Evolutionary conservation across 208 protist species (phyloP).

Genomic region (Crithidia sp.): DNA sequence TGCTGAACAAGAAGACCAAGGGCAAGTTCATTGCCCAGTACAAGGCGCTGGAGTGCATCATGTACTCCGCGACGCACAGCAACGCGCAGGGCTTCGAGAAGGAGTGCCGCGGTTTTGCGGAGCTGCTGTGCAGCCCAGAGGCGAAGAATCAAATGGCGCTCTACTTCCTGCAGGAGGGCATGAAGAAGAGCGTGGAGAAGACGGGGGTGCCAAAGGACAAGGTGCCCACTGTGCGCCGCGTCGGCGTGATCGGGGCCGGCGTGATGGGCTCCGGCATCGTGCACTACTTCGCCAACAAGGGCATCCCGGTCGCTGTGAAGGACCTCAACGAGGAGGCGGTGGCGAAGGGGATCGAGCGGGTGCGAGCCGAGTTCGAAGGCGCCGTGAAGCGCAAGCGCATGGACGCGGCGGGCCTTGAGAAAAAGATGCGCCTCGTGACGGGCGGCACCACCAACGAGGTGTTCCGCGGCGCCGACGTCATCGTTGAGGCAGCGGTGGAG

Average conservation of each 20-base stretch:
- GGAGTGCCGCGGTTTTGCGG: constrained; percentile 80
- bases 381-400: constrained; percentile 73
- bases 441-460: constrained; percentile 59
- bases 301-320: constrained; percentile 71
- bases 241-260: constrained; percentile 81
- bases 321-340: constrained; percentile 76
- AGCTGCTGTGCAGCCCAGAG: constrained; percentile 83
- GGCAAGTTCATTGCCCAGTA: constrained; percentile 95
- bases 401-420: constrained; percentile 41
- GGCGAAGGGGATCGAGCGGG: constrained; percentile 66
- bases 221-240: constrained; percentile 44
- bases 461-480: constrained; percentile 66
- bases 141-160: constrained; percentile 89
- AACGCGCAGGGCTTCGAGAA: constrained; percentile 59
- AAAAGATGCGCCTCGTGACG: constrained; percentile 66
- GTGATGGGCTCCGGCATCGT: constrained; percentile 90
- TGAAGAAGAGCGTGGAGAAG: constrained; percentile 90
- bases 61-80: constrained; percentile 72
- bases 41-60: constrained; percentile 89
- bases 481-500: constrained; percentile 94
- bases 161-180: constrained; percentile 90
- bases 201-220: constrained; percentile 75
- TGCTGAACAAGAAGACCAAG: constrained; percentile 88
- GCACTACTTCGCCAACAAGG: constrained; percentile 83
- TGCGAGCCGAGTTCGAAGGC: constrained; percentile 65